A percentile compares a stretch with the other conserved stretches of the same genome.
These are phyloP conservation scores for Lavandula angustifolia DNA, from an alignment of 257 asterid species.

Conservation along the genomic window DNA sequence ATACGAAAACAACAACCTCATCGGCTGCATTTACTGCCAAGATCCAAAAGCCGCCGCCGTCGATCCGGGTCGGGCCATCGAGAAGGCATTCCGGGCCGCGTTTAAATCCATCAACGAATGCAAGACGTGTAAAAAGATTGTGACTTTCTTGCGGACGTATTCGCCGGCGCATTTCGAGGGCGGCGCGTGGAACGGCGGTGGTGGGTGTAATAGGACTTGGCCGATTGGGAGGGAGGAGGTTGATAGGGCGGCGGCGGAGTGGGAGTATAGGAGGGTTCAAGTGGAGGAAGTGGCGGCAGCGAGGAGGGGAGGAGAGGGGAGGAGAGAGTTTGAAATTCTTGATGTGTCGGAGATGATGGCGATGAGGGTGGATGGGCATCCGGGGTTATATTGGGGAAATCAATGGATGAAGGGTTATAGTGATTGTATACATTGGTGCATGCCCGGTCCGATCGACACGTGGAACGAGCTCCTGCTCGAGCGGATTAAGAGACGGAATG, in stretches of 20 bases:
- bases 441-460: conserved; percentile 48
- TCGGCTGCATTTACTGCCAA: conserved; percentile 49
- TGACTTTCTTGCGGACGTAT: conserved; percentile 42
- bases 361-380: conserved; percentile 56
- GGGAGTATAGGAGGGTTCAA: conserved; percentile 42
- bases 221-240: conserved; percentile 33
- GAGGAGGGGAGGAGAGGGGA: conserved; percentile 29
- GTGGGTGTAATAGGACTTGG: conserved; percentile 44
- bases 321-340: conserved; percentile 42
- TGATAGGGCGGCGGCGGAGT: conserved; percentile 22
- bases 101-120: conserved; percentile 40
- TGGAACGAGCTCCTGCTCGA: conserved; percentile 37
- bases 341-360: conserved; percentile 51
- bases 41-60: conserved; percentile 28
- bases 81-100: conserved; percentile 39
- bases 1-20: conserved; percentile 34
- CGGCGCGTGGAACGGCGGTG: too few species aligned
- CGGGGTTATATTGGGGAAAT: conserved; percentile 44
- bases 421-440: conserved; percentile 65
- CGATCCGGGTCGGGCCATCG: conserved; percentile 37
- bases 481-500: conserved; percentile 31
- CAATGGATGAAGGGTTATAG: conserved; percentile 48
- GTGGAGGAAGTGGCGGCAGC: conserved; percentile 49
- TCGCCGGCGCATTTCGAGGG: conserved; percentile 64
- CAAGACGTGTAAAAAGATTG: conserved; percentile 34